Conservation (phyloP, 805 yeast genomes). For the Candida quercuum region DNA sequence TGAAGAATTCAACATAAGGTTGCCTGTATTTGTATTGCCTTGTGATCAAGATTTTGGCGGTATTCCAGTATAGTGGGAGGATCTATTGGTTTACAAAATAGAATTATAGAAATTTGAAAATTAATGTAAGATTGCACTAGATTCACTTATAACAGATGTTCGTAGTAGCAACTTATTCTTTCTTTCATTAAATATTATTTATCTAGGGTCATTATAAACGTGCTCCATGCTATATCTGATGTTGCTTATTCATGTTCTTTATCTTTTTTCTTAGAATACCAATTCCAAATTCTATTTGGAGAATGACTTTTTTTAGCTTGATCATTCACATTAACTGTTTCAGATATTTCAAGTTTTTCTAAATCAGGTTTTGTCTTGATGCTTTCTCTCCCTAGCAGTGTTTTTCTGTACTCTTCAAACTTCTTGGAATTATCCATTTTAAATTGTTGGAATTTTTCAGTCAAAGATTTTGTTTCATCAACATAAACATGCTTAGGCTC, state of each 20-base stretch:
- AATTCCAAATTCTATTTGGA: slow-evolving; percentile 16
- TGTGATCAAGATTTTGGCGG: slow-evolving; percentile 45
- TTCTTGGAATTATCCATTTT: slow-evolving; percentile 24
- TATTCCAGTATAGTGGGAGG: slow-evolving; percentile 22
- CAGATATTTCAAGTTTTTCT: slow-evolving; percentile 1
- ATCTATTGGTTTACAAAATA: too few species aligned
- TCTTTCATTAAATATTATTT: background rate
- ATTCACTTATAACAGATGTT: too few species aligned
- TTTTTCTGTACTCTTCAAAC: slow-evolving; percentile 18
- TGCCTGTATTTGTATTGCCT: slow-evolving; percentile 42
- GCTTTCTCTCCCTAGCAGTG: slow-evolving; percentile 3
- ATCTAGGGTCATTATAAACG: background rate
- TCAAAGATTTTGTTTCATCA: slow-evolving; percentile 14
- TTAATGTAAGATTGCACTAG: too few species aligned
- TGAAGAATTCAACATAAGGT: slow-evolving; percentile 34
- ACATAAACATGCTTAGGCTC: slow-evolving; percentile 38
- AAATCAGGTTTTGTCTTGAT: slow-evolving; percentile 2
- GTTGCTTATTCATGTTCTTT: slow-evolving; percentile 3
- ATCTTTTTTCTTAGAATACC: slow-evolving; percentile 13
- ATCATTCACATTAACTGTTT: slow-evolving; percentile 4
- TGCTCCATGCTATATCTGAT: too few species aligned
- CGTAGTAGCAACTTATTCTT: too few species aligned
- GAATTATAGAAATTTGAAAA: too few species aligned
- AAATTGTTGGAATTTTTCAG: slow-evolving; percentile 27
- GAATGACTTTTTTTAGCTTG: slow-evolving; percentile 8